Evolutionary conservation across 495 filamentous ascomycete species (phyloP).

Genomic region (Aspergillus biplanus): DNA sequence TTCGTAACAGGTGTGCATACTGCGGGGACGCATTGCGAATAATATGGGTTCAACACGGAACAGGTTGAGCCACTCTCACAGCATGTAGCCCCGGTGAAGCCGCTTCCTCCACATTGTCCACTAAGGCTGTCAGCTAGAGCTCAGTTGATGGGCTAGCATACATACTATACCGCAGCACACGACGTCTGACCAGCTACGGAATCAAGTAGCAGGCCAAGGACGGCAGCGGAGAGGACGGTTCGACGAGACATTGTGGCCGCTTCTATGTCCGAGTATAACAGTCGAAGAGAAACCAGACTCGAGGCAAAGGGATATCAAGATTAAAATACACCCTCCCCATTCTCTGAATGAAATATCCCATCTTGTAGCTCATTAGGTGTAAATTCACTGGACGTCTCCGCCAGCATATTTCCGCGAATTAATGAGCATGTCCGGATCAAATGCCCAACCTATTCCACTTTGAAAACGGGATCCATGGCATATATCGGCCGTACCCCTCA

Average conservation of each 20-base stretch:
- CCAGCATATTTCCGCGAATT: neutral
- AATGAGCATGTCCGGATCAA: neutral
- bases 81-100: neutral
- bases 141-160: neutral
- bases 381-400: neutral
- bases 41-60: neutral
- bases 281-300: neutral
- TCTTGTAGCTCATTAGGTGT: neutral
- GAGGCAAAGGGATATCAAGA: neutral
- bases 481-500: neutral
- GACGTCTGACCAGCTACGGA: neutral
- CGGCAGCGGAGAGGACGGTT: neutral
- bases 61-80: neutral
- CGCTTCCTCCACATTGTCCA: neutral
- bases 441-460: neutral
- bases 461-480: neutral
- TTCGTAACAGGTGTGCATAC: neutral
- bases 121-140: neutral
- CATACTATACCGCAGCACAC: neutral
- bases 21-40: neutral
- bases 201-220: neutral
- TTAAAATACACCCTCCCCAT: neutral
- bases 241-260: neutral
- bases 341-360: neutral
- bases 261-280: neutral